phyloP scores from a whole-genome alignment of 805 yeast genomes.

The Saccharomycopsis olivae region DNA sequence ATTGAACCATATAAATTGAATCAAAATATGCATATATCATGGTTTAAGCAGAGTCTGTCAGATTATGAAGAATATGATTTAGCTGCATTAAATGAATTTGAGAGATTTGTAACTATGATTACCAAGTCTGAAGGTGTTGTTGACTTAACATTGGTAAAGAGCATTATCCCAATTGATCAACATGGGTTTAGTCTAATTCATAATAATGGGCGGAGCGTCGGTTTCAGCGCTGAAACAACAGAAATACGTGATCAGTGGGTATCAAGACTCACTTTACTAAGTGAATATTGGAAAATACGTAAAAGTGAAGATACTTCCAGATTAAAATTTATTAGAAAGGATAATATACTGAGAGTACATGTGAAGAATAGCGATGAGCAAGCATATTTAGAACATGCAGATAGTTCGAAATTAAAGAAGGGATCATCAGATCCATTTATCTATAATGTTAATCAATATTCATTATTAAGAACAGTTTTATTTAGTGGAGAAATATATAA shows the following conservation, averaged over 20 bases:
- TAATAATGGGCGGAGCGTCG: slow-evolving; percentile 34
- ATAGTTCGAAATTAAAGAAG: slow-evolving; percentile 45
- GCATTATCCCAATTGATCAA: slow-evolving; percentile 32
- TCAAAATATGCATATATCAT: slow-evolving; percentile 40
- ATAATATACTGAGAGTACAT: slow-evolving; percentile 37
- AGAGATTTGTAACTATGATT: slow-evolving; percentile 47
- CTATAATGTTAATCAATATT: slow-evolving; percentile 44
- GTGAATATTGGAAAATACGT: slow-evolving; percentile 50
- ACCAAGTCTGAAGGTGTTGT: slow-evolving; percentile 50
- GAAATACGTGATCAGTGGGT: slow-evolving; percentile 58
- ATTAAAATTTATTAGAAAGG: slow-evolving; percentile 28
- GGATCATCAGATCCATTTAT: slow-evolving; percentile 43
- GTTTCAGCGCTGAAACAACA: slow-evolving; percentile 45
- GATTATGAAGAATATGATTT: slow-evolving; percentile 38
- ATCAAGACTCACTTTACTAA: slow-evolving; percentile 31
- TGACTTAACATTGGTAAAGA: slow-evolving; percentile 41
- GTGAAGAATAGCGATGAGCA: slow-evolving; percentile 51
- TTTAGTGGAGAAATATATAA: slow-evolving; percentile 59
- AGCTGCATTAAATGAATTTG: slow-evolving; percentile 52
- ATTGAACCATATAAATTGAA: too few relatives aligned
- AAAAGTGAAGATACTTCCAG: slow-evolving; percentile 30
- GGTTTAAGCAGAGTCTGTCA: too few relatives aligned
- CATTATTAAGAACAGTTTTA: slow-evolving; percentile 50
- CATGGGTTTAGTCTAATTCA: slow-evolving; percentile 38
- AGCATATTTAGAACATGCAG: slow-evolving; percentile 32